Conservation (phyloP, 179 eudicot species). For the Drosera spatulata region DNA sequence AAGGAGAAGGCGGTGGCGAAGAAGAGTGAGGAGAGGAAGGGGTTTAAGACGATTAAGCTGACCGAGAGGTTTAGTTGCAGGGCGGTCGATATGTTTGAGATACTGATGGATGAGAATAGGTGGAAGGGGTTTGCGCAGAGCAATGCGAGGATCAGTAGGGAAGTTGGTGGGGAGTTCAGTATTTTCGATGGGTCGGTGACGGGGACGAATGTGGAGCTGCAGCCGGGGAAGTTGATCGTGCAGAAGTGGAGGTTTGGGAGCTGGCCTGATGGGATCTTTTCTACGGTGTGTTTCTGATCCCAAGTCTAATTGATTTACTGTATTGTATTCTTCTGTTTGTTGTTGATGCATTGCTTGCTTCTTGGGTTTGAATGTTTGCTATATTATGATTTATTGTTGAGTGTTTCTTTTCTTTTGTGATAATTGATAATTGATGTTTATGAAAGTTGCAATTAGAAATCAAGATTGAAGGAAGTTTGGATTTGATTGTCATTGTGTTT, state of each 20-base stretch:
- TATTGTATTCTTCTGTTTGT: not conserved
- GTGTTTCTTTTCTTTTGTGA: too few relatives aligned
- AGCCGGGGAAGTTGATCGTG: constrained; percentile 75
- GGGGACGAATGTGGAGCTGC: constrained; percentile 68
- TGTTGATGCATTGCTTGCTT: too few relatives aligned
- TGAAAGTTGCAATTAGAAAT: too few relatives aligned
- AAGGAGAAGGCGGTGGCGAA: constrained; percentile 25
- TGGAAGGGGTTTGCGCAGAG: constrained; percentile 99
- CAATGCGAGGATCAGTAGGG: constrained; percentile 76
- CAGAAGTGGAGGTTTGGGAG: constrained; percentile 95
- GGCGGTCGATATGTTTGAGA: constrained; percentile 67
- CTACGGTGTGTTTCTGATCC: constrained; percentile 37
- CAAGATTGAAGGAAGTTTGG: too few relatives aligned
- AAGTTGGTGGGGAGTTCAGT: constrained; percentile 78
- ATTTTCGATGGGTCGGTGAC: constrained; percentile 85
- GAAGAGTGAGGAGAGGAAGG: constrained; percentile 56
- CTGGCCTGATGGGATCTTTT: constrained; percentile 83
- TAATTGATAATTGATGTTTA: too few relatives aligned
- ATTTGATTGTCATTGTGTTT: too few relatives aligned
- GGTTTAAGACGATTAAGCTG: constrained; percentile 73
- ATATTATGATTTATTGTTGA: too few relatives aligned
- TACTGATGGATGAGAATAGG: constrained; percentile 94
- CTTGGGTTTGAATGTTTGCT: too few relatives aligned
- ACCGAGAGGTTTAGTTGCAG: constrained; percentile 83
- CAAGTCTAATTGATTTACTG: not conserved